A percentile compares a stretch with the other conserved stretches of the same genome.
Evolutionary conservation across 805 yeast species (phyloP).

Genomic region (Nakazawaea pomicola): DNA sequence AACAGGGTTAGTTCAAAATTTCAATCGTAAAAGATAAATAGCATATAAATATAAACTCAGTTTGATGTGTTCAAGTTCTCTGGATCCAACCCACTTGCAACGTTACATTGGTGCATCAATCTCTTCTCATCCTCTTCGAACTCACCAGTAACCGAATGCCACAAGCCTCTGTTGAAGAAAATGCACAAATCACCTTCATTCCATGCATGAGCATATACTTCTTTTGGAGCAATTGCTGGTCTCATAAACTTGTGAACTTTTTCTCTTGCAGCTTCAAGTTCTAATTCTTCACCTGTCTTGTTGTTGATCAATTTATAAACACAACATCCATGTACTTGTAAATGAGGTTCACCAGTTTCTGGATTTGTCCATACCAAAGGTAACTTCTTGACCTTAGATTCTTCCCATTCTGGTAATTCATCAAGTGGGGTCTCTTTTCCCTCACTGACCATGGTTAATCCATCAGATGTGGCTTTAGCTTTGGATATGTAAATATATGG

Average conservation of each 20-base stretch:
- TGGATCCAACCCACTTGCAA: constrained; percentile 81
- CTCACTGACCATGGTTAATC: constrained; percentile 80
- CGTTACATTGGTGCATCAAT: constrained; percentile 91
- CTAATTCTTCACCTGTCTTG: constrained; percentile 54
- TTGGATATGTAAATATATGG: constrained; percentile 83
- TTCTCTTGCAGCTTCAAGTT: constrained; percentile 68
- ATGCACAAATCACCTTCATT: constrained; percentile 77
- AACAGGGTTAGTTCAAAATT: neutral
- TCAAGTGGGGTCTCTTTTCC: constrained; percentile 64
- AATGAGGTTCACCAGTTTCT: constrained; percentile 72
- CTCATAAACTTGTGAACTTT: constrained; percentile 73
- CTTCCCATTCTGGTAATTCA: constrained; percentile 81
- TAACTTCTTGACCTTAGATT: constrained; percentile 64
- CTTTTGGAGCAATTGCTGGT: constrained; percentile 72
- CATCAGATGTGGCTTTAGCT: constrained; percentile 80
- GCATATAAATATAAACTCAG: neutral
- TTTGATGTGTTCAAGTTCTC: constrained; percentile 8
- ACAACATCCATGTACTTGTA: constrained; percentile 89
- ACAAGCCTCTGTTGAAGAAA: constrained; percentile 84
- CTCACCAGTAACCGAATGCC: constrained; percentile 92
- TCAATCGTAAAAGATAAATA: neutral
- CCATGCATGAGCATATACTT: constrained; percentile 83
- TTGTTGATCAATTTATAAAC: constrained; percentile 55
- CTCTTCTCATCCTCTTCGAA: constrained; percentile 73
- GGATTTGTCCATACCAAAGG: constrained; percentile 95